Conservation (phyloP, 2,329 filamentous ascomycete species). For the Cadophora malorum region DNA sequence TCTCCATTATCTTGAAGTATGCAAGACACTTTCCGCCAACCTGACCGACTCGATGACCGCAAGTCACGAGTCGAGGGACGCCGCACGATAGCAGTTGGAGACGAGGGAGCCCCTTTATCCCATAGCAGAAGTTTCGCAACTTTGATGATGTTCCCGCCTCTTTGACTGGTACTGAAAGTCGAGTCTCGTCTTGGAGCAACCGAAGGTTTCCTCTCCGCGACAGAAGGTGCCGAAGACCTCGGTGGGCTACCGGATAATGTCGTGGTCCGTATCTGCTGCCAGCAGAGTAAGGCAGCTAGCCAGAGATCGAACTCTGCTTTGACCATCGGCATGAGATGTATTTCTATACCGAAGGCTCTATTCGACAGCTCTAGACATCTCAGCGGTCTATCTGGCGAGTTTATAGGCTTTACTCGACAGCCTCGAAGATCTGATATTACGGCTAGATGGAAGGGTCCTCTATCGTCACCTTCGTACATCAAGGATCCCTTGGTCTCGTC, state of each 20-base stretch:
- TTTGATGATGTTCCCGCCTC: constrained; percentile 88
- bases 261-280: constrained; percentile 74
- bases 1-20: constrained; percentile 95
- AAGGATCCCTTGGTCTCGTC: constrained; percentile 77
- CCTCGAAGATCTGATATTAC: constrained; percentile 78
- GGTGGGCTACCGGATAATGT: constrained; percentile 34
- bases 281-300: constrained; percentile 81
- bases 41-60: constrained; percentile 58
- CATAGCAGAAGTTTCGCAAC: constrained; percentile 90
- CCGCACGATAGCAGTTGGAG: constrained; percentile 59
- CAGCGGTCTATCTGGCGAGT: constrained; percentile 51
- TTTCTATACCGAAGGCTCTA: constrained; percentile 61
- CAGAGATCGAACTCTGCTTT: constrained; percentile 76
- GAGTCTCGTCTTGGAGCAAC: constrained; percentile 49
- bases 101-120: constrained; percentile 72
- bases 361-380: constrained; percentile 62
- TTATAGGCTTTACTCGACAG: constrained; percentile 69
- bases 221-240: constrained; percentile 27
- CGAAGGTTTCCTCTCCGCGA: constrained; percentile 43
- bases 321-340: constrained; percentile 69
- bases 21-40: constrained; percentile 88
- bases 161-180: constrained; percentile 60
- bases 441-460: constrained; percentile 67
- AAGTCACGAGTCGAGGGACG: constrained; percentile 62
- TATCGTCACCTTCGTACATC: constrained; percentile 75